Evolutionary conservation across 257 asterid genomes (phyloP).

Genomic region (Solanum neorickii): DNA sequence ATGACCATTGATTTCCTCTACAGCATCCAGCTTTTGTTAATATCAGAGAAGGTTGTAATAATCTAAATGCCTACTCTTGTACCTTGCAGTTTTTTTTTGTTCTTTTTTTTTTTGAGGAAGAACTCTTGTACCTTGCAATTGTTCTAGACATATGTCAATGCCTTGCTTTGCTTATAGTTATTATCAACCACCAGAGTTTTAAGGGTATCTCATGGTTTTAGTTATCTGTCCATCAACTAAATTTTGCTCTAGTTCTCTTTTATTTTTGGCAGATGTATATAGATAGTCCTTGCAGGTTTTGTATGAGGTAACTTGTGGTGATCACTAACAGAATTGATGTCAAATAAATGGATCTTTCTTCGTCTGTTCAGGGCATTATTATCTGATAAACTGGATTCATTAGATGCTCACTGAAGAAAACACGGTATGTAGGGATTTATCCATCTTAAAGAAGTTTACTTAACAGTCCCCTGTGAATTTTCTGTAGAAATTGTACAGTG

Average conservation of each 20-base stretch:
- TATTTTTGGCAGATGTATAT: not conserved
- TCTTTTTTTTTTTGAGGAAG: not conserved
- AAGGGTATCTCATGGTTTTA: not conserved
- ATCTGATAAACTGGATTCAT: not conserved
- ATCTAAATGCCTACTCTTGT: not conserved
- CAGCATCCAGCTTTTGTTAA: not conserved
- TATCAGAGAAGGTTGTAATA: not conserved
- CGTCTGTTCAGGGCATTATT: not conserved
- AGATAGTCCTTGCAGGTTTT: not conserved
- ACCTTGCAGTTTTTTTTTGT: not conserved
- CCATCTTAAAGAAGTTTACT: not conserved
- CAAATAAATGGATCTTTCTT: not conserved
- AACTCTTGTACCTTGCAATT: not conserved
- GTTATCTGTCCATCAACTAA: not conserved
- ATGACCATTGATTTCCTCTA: not conserved
- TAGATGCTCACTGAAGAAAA: not conserved
- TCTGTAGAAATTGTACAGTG: not conserved
- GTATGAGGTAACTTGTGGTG: not conserved
- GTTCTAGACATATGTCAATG: not conserved
- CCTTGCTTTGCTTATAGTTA: not conserved
- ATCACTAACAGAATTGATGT: not conserved
- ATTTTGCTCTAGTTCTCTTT: not conserved
- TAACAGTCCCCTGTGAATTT: not conserved
- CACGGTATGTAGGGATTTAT: not conserved
- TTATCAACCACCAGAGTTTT: not conserved